Conservation (phyloP, 352 stramenopile species). For the Phytophthora syringae region DNA sequence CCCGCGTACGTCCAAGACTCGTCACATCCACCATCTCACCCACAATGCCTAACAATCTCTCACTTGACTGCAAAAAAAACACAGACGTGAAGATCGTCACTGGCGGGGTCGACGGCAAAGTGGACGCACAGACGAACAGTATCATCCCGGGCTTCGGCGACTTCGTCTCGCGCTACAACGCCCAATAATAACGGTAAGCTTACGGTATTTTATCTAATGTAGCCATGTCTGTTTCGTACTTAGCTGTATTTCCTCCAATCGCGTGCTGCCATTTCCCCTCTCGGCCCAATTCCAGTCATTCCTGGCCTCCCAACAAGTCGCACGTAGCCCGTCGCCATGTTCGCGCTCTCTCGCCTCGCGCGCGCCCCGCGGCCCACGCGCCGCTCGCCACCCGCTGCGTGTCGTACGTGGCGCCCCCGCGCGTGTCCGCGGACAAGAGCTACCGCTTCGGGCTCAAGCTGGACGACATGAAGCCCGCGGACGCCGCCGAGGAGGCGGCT, state of each 20-base stretch:
- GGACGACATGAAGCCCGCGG: slow-evolving; percentile 51
- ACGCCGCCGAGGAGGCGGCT: slow-evolving; percentile 45
- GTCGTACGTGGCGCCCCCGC: slow-evolving; percentile 73
- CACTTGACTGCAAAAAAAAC: neutral
- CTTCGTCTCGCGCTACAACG: slow-evolving; percentile 56
- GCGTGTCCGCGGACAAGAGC: slow-evolving; percentile 53
- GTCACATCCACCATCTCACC: too few relatives aligned
- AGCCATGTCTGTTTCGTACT: neutral
- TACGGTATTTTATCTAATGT: neutral
- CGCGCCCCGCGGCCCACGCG: slow-evolving; percentile 16
- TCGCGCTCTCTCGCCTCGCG: slow-evolving; percentile 48
- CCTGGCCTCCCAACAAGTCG: slow-evolving; percentile 14
- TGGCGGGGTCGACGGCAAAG: slow-evolving; percentile 41
- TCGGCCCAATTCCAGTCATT: slow-evolving; percentile 11
- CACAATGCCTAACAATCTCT: neutral
- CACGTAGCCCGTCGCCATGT: slow-evolving; percentile 30
- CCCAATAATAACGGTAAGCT: too few relatives aligned
- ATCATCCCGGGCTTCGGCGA: slow-evolving; percentile 48
- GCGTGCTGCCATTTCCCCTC: neutral
- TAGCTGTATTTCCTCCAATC: slow-evolving; percentile 1
- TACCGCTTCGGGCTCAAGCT: slow-evolving; percentile 75
- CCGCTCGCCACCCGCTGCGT: slow-evolving; percentile 31
- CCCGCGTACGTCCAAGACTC: slow-evolving; percentile 33
- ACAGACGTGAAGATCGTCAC: slow-evolving; percentile 19
- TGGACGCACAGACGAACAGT: slow-evolving; percentile 22